phyloP scores from a whole-genome alignment of 2,329 filamentous ascomycete genomes.

The Fusarium nematophilum region DNA sequence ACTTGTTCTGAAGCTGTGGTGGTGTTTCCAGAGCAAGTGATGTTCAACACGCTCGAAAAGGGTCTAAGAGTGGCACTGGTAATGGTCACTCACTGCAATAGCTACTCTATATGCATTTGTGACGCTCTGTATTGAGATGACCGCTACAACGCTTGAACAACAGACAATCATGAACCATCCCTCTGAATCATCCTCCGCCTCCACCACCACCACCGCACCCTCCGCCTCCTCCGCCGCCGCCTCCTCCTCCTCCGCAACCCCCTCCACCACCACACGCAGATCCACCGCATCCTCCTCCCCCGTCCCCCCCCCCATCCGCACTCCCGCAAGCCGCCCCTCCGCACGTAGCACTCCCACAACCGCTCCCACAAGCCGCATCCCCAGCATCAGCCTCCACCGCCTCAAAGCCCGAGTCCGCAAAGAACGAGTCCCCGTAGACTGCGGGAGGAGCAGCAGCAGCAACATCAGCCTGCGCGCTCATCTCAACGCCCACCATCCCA shows the following conservation, averaged over 20 bases:
- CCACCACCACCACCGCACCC: conserved; percentile 24
- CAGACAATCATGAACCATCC: no score
- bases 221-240: neutral
- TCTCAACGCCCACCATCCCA: neutral
- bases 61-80: no score
- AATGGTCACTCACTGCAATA: no score
- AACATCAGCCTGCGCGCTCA: neutral
- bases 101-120: neutral
- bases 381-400: conserved; percentile 12
- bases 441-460: neutral
- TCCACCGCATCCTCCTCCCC: conserved; percentile 16
- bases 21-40: no score
- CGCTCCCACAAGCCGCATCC: conserved; percentile 21
- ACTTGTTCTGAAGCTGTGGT: no score
- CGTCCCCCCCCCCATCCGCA: no score
- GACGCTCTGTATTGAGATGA: neutral
- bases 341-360: conserved; percentile 27
- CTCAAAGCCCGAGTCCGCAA: conserved; percentile 27
- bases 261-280: conserved; percentile 13
- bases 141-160: neutral
- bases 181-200: neutral
- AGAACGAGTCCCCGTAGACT: no score
- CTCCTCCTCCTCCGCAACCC: conserved; percentile 1
- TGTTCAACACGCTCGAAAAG: no score
- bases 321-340: conserved; percentile 28